A percentile compares a stretch with the other conserved stretches of the same genome.
Evolutionary conservation across 225 moss, liverwort and hornwort species (phyloP).

Genomic region (Neckera pumila): DNA sequence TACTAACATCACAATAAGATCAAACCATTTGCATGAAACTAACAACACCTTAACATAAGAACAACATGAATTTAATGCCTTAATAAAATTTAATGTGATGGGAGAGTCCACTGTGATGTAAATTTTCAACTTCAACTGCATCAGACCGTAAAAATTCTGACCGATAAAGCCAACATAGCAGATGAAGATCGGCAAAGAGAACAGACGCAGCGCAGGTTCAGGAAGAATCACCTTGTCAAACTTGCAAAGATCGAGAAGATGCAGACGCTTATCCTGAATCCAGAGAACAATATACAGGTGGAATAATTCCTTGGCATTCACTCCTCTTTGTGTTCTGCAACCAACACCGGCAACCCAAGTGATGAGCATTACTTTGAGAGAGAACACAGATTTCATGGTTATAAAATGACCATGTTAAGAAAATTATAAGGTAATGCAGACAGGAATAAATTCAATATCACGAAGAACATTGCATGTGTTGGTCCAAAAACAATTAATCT

Average conservation of each 20-base stretch:
- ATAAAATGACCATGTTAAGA: not conserved
- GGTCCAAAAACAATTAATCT: not conserved
- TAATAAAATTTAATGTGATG: too few relatives aligned
- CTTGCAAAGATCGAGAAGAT: slow-evolving; percentile 89
- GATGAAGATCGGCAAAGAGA: not conserved
- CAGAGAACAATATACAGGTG: slow-evolving; percentile 91
- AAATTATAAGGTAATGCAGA: not conserved
- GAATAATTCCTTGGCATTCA: slow-evolving; percentile 80
- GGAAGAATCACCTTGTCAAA: slow-evolving; percentile 59
- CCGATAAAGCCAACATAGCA: not conserved
- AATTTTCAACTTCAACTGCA: not conserved
- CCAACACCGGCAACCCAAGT: not conserved
- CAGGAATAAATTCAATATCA: not conserved
- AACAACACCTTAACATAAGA: not conserved
- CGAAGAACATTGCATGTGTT: not conserved
- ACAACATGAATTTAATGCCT: not conserved
- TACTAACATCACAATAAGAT: not conserved
- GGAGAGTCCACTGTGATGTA: not conserved
- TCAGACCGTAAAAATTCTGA: not conserved
- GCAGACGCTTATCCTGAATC: slow-evolving; percentile 95
- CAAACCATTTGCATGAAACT: not conserved
- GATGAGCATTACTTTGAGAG: not conserved
- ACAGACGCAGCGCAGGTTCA: not conserved
- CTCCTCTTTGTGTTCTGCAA: slow-evolving; percentile 66
- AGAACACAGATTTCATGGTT: not conserved